Evolutionary conservation across 805 yeast species (phyloP), one percentile per base, ranked within the genome.

Genomic region (Starmerella vitae): DNA sequence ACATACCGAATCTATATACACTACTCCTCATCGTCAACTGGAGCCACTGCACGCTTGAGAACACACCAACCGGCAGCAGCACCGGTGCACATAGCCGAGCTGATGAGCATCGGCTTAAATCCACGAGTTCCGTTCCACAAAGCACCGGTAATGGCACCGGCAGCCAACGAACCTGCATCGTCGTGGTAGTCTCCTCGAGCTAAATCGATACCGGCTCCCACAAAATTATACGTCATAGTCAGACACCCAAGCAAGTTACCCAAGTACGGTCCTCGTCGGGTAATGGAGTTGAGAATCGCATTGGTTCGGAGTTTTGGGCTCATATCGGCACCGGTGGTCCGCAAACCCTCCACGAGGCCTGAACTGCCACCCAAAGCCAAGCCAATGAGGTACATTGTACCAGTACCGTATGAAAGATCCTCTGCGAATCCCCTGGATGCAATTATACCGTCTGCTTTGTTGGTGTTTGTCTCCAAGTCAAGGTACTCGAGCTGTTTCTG

Each of bases 391-490:
- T 91, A 91, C 37, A 85, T 84, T 5, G 94, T 76, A 62, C 98
- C 98, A 9, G 97, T 80, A 51, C 98, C 98, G 62, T 91, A 91
- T 71, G 96, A 85, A 48, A 91, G 70, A 64, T 91, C 97, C 60
- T 91, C 98, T 13, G 85, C 72, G 93, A 95, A 91, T 52, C 93
- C 94, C 65, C 96, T 77, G n/a, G 93, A 80, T 20, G 98, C 95
- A 47, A 91, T 71, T 43, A 88, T 59, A 42, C 95, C 93, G 56
- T 82, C 84, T 1, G 93, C 74, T 30, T 37, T 39, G 24, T 36
- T 30, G 24, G 49, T 38, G 41, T 50, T 51, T 9, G 53, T 49
- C 53, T 88, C 96, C 46, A 91, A 67, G 51, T 88, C 94, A 50
- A 91, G 64, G 58, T 76, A 88, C 60, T 91, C 96, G 37, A 91